Evolutionary conservation across 208 protist genomes (phyloP).

Genomic region (Leishmania lainsoni): DNA sequence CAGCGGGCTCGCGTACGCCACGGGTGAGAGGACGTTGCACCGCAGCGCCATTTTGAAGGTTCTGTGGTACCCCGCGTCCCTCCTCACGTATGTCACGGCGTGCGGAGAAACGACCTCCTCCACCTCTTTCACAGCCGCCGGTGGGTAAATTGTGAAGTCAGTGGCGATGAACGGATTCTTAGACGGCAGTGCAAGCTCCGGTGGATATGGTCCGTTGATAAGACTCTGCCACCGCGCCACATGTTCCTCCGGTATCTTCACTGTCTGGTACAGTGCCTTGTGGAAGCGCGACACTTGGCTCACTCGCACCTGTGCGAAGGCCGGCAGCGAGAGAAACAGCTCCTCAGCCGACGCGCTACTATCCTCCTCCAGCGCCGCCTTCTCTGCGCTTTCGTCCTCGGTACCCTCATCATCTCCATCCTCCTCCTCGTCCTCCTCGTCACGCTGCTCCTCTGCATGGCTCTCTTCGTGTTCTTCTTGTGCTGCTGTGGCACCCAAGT

Average conservation of each 20-base stretch:
- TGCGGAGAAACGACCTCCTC: slow-evolving; percentile 40
- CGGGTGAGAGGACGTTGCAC: slow-evolving; percentile 53
- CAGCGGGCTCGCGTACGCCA: slow-evolving; percentile 45
- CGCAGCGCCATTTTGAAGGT: slow-evolving; percentile 65
- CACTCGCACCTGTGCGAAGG: slow-evolving; percentile 47
- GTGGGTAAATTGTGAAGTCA: slow-evolving; percentile 60
- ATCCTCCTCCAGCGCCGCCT: slow-evolving; percentile 5
- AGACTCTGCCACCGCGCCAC: slow-evolving; percentile 44
- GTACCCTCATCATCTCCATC: neutral
- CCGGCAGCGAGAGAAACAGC: slow-evolving; percentile 57
- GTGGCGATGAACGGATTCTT: slow-evolving; percentile 75
- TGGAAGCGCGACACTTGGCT: slow-evolving; percentile 49
- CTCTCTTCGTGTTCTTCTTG: neutral
- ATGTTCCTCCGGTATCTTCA: slow-evolving; percentile 44
- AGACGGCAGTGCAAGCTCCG: slow-evolving; percentile 40
- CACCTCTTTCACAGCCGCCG: slow-evolving; percentile 3
- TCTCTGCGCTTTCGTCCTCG: neutral
- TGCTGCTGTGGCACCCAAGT: neutral
- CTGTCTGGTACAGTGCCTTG: slow-evolving; percentile 23
- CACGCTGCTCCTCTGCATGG: neutral
- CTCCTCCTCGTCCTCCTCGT: slow-evolving; percentile 8
- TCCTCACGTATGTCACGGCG: slow-evolving; percentile 51
- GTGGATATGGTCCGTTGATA: slow-evolving; percentile 23
- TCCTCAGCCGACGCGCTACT: slow-evolving; percentile 6
- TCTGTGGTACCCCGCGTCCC: slow-evolving; percentile 40